A percentile compares a stretch with the other conserved stretches of the same genome.
phyloP scores from a whole-genome alignment of 2,329 filamentous ascomycete genomes.

The Xylaria sp. region DNA sequence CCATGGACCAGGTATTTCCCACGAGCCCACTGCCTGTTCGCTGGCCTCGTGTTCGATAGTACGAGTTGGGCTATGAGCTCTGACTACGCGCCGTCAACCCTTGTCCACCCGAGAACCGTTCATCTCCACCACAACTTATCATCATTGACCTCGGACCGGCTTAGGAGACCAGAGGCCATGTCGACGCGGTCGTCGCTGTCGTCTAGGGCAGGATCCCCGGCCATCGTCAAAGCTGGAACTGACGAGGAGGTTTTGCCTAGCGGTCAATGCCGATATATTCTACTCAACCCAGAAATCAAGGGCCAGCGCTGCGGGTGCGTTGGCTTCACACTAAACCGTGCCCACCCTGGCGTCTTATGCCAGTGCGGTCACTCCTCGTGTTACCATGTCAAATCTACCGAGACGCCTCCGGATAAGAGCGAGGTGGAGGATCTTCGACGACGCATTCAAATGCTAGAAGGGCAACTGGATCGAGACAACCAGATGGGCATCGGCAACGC shows the following conservation, averaged over 20 bases:
- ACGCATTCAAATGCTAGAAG: constrained; percentile 57
- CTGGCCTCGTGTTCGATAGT: constrained; percentile 45
- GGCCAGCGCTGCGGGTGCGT: constrained; percentile 69
- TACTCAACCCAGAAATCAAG: constrained; percentile 65
- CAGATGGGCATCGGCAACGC: constrained; percentile 52
- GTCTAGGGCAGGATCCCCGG: constrained; percentile 42
- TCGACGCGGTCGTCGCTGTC: constrained; percentile 46
- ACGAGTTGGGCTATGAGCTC: constrained; percentile 39
- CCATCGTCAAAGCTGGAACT: constrained; percentile 33
- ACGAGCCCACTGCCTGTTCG: constrained; percentile 40
- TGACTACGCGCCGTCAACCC: constrained; percentile 24
- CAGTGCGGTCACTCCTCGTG: constrained; percentile 70
- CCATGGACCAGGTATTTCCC: constrained; percentile 48
- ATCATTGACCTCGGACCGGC: constrained; percentile 10
- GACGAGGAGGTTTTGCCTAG: constrained; percentile 63
- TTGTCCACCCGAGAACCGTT: constrained; percentile 7
- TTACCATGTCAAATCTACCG: constrained; percentile 63
- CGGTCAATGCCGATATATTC: constrained; percentile 69
- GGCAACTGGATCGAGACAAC: constrained; percentile 53
- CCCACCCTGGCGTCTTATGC: constrained; percentile 65
- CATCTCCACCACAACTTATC: neutral
- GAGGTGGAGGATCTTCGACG: constrained; percentile 62
- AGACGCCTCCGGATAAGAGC: constrained; percentile 55
- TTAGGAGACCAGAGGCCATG: constrained; percentile 34
- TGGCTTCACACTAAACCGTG: constrained; percentile 64